Conservation (phyloP, 2,329 filamentous ascomycete species). For the Monosporascus sp. region DNA sequence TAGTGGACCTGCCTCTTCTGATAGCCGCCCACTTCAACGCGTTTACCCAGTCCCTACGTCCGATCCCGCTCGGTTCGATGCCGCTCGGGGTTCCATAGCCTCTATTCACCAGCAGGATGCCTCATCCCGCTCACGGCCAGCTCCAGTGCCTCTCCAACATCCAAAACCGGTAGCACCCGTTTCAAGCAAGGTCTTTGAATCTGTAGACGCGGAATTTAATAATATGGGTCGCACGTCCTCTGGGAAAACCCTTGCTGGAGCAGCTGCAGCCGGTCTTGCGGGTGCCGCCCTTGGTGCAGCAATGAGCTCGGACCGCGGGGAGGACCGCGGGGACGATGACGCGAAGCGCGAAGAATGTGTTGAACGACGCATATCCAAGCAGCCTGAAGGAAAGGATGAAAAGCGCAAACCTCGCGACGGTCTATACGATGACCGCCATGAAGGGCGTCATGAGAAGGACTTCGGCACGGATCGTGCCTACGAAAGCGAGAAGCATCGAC, state of each 20-base stretch:
- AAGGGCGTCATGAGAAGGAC: constrained; percentile 18
- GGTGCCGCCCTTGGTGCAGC: constrained; percentile 45
- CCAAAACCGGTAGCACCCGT: constrained; percentile 75
- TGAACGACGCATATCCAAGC: constrained; percentile 23
- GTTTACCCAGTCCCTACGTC: constrained; percentile 63
- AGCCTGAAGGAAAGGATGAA: constrained; percentile 17
- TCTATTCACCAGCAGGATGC: constrained; percentile 33
- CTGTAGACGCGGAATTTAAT: constrained; percentile 33
- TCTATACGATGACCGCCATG: constrained; percentile 22
- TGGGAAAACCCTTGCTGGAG: constrained; percentile 35
- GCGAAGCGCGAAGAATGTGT: constrained; percentile 12
- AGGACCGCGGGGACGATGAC: constrained; percentile 19
- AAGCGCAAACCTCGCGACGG: constrained; percentile 20
- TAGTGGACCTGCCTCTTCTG: constrained; percentile 30
- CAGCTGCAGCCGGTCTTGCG: constrained; percentile 42
- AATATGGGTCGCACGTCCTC: constrained; percentile 31
- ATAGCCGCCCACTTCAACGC: constrained; percentile 47
- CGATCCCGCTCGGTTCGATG: constrained; percentile 60
- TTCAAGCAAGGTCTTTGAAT: constrained; percentile 60
- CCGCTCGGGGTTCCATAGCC: constrained; percentile 42
- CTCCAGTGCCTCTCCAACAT: constrained; percentile 69
- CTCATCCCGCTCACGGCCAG: constrained; percentile 42
- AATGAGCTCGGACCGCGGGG: constrained; percentile 32
- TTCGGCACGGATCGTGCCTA: constrained; percentile 10
- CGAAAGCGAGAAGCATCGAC: constrained; percentile 12